These are phyloP conservation scores for Pythium rhizo-oryzae DNA, from an alignment of 352 stramenopile species.

Conservation along the genomic window DNA sequence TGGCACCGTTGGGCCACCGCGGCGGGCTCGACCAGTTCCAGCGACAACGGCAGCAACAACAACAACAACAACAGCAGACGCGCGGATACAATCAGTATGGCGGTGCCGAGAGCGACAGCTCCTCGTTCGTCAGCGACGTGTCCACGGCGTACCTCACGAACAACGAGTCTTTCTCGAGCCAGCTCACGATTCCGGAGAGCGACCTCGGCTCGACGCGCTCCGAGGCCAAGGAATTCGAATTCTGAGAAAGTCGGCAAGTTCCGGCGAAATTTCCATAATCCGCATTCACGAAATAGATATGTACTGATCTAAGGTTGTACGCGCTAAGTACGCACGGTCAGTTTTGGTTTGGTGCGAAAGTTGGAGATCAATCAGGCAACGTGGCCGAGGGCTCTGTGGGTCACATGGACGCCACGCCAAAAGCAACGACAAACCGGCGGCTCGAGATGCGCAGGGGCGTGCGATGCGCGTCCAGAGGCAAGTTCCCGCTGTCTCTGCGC, in stretches of 20 bases:
- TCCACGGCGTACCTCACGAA: constrained; percentile 29
- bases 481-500: not conserved
- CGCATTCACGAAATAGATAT: not conserved
- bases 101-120: constrained; percentile 7
- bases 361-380: not conserved
- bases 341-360: not conserved
- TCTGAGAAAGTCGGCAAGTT: not conserved
- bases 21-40: not conserved
- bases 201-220: constrained; percentile 12
- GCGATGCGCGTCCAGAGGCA: not conserved
- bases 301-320: constrained; percentile 1
- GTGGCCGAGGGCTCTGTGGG: not conserved
- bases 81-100: not conserved
- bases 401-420: constrained; percentile 3
- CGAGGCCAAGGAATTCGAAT: constrained; percentile 8
- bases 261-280: not conserved
- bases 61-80: not conserved
- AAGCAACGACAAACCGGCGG: not conserved
- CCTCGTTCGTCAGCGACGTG: constrained; percentile 22
- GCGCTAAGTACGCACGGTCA: constrained; percentile 5
- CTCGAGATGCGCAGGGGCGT: not conserved
- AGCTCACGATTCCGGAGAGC: constrained; percentile 23
- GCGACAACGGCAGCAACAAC: not conserved
- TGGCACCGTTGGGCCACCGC: constrained; percentile 9
- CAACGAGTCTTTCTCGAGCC: constrained; percentile 28